Base-by-base conservation (phyloP, 2,329 filamentous ascomycete genomes). In the Cladophialophora bantiana region DNA sequence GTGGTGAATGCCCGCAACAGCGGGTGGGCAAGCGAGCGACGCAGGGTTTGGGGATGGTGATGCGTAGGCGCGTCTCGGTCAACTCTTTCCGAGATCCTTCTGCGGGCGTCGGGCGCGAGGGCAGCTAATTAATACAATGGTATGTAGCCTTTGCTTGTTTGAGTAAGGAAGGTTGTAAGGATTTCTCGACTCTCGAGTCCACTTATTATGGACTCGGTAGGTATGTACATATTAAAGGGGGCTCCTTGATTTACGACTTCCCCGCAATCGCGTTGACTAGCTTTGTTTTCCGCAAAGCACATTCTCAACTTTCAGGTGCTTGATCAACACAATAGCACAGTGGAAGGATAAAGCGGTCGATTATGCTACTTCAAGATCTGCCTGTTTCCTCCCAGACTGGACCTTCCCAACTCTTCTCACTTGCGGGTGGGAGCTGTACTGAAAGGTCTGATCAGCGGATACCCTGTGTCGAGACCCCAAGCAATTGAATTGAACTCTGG, bases 401-500 rank as follows among this genome's bases (percentile, higher is more conserved):
- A 10, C 26, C 18, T 4, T 3, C n/a, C 18, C 45, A 26, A 26
- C 7, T 31, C 26, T 45, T 26, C 20, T 63, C 54, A 66, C 18
- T 60, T 60, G n/a, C 48, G 64, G 9, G 53, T 48, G 31, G 57
- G n/a, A 15, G 26, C 10, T 20, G 34, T 6, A n/a, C 56, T 50
- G 3, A 58, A 31, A 5, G 69, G 69, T 48, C 61, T 64, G 52
- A 70, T 62, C 45, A 69, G 36, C 54, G 70, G 69, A 50, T 70
- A 70, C 38, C 69, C 69, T 42, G 62, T 69, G 36, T 71, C 63
- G 9, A 71, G 53, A 34, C 54, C 69, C 69, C 69, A 71, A 26
- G 69, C 69, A 57, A 71, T 71, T 26, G 62, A 65, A 35, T 70
- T 71, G 67, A 71, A 71, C 57, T 71, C 69, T 31, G 70, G 45